Conservation (phyloP, 2,329 filamentous ascomycete genomes). For the Aspergillus spinulosporus region DNA sequence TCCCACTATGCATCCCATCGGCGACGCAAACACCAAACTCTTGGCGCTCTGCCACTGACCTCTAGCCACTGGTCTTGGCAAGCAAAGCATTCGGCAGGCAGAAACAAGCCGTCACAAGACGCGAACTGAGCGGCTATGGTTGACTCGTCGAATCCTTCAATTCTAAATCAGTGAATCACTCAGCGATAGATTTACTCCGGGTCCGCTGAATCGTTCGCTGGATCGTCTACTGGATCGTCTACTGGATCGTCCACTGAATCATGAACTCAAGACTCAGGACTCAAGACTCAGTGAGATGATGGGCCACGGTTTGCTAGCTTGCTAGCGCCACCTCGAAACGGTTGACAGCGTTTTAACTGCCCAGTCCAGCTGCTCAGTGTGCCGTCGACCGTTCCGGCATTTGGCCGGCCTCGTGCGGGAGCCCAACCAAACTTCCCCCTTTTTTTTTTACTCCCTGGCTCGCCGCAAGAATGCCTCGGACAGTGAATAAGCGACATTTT, state of each 20-base stretch:
- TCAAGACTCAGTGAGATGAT: not conserved
- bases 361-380: not conserved
- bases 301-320: not conserved
- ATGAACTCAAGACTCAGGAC: not conserved
- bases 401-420: not conserved
- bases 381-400: not conserved
- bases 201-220: not conserved
- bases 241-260: not conserved
- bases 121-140: not conserved
- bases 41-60: not conserved
- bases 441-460: too few species aligned
- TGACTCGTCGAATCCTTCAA: not conserved
- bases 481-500: not conserved
- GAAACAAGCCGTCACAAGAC: not conserved
- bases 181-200: too few species aligned
- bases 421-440: not conserved
- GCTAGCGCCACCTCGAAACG: not conserved
- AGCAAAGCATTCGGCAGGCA: not conserved
- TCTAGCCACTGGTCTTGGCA: not conserved
- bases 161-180: not conserved
- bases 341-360: too few species aligned
- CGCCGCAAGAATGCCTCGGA: not conserved
- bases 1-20: too few species aligned
- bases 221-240: too few species aligned
- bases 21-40: not conserved